phyloP scores from a whole-genome alignment of 768 basidiomycete species.

The Plicaturopsis crispa region DNA sequence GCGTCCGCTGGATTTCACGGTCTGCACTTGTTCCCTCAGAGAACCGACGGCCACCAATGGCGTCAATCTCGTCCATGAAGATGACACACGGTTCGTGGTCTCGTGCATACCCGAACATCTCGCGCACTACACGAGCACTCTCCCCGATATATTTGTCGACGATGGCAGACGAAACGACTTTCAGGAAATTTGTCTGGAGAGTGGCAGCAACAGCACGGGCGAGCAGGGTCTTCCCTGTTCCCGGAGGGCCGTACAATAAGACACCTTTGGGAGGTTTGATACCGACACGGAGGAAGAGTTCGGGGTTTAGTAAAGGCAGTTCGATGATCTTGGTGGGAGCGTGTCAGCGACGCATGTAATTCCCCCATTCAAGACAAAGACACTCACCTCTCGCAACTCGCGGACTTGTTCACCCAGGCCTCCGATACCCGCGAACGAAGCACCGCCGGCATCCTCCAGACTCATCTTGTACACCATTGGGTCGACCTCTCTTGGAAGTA shows the following conservation, averaged over 20 bases:
- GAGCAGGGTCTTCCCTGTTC: conserved; percentile 93
- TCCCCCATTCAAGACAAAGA: not conserved
- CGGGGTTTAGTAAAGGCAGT: conserved; percentile 87
- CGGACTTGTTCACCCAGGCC: conserved; percentile 94
- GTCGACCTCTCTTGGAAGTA: conserved; percentile 94
- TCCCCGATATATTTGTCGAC: conserved; percentile 99
- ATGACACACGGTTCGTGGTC: conserved; percentile 99
- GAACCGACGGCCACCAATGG: conserved; percentile 88
- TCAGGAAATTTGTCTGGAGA: conserved; percentile 92
- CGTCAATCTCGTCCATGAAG: conserved; percentile 98
- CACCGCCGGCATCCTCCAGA: conserved; percentile 92
- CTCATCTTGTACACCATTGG: conserved; percentile 99
- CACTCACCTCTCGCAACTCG: conserved; percentile 83
- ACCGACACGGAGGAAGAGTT: conserved; percentile 91
- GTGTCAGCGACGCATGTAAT: conserved; percentile 1
- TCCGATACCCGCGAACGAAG: conserved; percentile 94
- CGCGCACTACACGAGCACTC: conserved; percentile 89
- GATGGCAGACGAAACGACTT: conserved; percentile 97
- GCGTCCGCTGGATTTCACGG: conserved; percentile 95
- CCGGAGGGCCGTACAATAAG: conserved; percentile 91
- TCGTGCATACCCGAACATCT: conserved; percentile 97
- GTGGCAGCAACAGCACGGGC: conserved; percentile 96
- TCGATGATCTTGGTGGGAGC: conserved; percentile 71
- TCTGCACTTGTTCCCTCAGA: conserved; percentile 97
- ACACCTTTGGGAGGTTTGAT: conserved; percentile 97